These are phyloP conservation scores for Leishmania guyanensis DNA, from an alignment of 208 protist species.

Conservation along the genomic window DNA sequence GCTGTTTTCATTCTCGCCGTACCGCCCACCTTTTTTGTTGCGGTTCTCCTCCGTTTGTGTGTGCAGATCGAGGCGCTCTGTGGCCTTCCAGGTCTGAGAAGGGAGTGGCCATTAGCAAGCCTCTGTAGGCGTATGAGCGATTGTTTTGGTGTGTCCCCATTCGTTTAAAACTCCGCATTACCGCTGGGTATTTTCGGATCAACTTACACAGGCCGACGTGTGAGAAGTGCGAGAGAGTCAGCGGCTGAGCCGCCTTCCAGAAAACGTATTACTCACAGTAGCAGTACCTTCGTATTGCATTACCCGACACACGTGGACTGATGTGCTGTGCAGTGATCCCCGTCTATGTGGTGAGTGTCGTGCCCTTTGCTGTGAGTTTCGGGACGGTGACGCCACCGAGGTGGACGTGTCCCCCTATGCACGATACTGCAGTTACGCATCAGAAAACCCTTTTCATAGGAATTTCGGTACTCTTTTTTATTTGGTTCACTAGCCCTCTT, in stretches of 20 bases:
- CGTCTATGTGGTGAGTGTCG: not conserved
- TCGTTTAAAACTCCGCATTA: not conserved
- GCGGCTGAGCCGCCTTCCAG: not conserved
- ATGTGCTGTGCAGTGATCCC: not conserved
- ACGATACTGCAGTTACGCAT: not conserved
- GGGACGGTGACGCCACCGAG: not conserved
- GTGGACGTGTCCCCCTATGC: not conserved
- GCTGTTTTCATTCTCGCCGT: not conserved
- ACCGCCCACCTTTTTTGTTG: not conserved
- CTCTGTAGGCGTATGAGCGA: not conserved
- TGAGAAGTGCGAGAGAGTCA: not conserved
- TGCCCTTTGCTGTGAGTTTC: not conserved
- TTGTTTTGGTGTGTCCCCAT: not conserved
- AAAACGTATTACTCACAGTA: not conserved
- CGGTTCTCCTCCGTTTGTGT: not conserved
- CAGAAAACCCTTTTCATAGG: not conserved
- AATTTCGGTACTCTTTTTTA: not conserved
- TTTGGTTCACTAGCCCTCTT: not conserved
- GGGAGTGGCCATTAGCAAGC: not conserved
- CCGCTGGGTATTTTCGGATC: not conserved
- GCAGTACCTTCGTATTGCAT: not conserved
- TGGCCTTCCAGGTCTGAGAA: not conserved
- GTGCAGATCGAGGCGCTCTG: not conserved
- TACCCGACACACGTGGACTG: not conserved
- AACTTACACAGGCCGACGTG: not conserved